These are phyloP conservation scores for Syncephalastrum monosporum DNA, from an alignment of 371 early-diverging fungal species.

Conservation along the genomic window DNA sequence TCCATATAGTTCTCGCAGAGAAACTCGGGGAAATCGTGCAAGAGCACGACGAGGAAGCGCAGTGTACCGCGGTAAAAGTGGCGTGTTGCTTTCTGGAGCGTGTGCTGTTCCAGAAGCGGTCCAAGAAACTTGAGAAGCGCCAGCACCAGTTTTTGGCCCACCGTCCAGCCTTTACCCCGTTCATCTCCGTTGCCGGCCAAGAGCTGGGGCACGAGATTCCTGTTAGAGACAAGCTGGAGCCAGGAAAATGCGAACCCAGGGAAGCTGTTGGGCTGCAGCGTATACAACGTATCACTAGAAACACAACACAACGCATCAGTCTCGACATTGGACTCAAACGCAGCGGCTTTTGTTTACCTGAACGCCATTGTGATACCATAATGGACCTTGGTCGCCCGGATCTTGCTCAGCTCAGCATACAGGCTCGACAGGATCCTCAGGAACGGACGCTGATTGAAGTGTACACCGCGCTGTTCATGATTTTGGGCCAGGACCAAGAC, in stretches of 20 bases:
- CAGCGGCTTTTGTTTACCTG: constrained; percentile 22
- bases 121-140: constrained; percentile 80
- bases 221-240: constrained; percentile 91
- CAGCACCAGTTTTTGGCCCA: constrained; percentile 79
- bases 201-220: constrained; percentile 85
- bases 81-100: constrained; percentile 63
- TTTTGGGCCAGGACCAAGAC: constrained; percentile 80
- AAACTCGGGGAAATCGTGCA: constrained; percentile 98
- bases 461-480: constrained; percentile 72
- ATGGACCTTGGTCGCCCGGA: constrained; percentile 31
- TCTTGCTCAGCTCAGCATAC: constrained; percentile 72
- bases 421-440: constrained; percentile 84
- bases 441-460: constrained; percentile 91
- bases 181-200: constrained; percentile 27
- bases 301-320: neutral
- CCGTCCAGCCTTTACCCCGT: constrained; percentile 70
- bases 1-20: constrained; percentile 87
- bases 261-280: constrained; percentile 80
- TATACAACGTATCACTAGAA: constrained; percentile 80
- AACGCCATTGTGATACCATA: constrained; percentile 26
- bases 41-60: constrained; percentile 82
- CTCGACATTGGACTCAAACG: constrained; percentile 34
- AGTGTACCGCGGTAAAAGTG: constrained; percentile 88
- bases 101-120: constrained; percentile 70
- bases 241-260: constrained; percentile 96